Percentiles rank a stretch among this genome's conserved stretches.
Evolutionary conservation across 805 yeast genomes (phyloP).

Genomic region (Hanseniaspora singularis): DNA sequence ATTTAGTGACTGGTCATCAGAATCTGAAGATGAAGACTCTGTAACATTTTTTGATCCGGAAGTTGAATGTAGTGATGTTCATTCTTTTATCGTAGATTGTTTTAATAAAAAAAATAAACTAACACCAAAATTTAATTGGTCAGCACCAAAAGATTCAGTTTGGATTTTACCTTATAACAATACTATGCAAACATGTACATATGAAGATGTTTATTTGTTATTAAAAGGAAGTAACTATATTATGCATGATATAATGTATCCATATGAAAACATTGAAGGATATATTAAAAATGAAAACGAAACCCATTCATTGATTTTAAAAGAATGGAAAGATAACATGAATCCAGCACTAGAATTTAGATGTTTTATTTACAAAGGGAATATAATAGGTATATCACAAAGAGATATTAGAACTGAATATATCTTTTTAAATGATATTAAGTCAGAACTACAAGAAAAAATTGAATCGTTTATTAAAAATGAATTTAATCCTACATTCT

Average conservation of each 20-base stretch:
- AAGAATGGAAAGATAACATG: constrained; percentile 62
- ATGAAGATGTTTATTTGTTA: constrained; percentile 66
- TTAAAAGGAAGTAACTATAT: constrained; percentile 81
- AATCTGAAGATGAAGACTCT: constrained; percentile 19
- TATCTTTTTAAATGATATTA: constrained; percentile 47
- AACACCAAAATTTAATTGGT: constrained; percentile 90
- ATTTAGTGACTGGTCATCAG: constrained; percentile 63
- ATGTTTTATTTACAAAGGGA: constrained; percentile 52
- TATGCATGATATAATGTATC: constrained; percentile 67
- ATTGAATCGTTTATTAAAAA: constrained; percentile 47
- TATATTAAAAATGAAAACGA: constrained; percentile 20
- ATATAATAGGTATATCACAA: constrained; percentile 65
- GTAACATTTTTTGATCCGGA: constrained; percentile 33
- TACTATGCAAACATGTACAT: constrained; percentile 55
- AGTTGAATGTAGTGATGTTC: constrained; percentile 46
- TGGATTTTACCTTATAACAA: constrained; percentile 74
- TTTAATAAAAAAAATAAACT: constrained; percentile 35
- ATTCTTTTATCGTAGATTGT: constrained; percentile 36
- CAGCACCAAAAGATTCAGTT: constrained; percentile 86
- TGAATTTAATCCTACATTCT: constrained; percentile 37
- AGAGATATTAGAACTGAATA: constrained; percentile 70
- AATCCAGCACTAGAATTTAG: constrained; percentile 90
- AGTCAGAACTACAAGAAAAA: constrained; percentile 35
- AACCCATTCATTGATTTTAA: constrained; percentile 53
- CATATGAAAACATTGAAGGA: constrained; percentile 43